Percentiles rank a stretch among this genome's conserved stretches.
phyloP scores from a whole-genome alignment of 257 asterid species.

The Solanum paucissectum region DNA sequence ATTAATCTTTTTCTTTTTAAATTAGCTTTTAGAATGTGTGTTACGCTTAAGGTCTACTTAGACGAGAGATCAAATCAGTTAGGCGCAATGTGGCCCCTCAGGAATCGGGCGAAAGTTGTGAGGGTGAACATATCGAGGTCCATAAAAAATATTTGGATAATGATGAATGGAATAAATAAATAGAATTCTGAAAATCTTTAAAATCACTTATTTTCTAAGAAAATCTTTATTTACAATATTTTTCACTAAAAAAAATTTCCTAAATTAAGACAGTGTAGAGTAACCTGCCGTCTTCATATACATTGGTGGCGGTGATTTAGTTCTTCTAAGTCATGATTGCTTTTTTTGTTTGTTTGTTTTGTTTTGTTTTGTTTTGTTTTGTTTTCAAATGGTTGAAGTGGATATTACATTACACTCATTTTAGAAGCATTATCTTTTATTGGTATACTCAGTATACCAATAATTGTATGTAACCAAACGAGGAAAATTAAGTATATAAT shows the following conservation, averaged over 20 bases:
- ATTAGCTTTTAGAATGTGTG: too few relatives aligned
- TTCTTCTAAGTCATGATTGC: not conserved
- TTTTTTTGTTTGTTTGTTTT: not conserved
- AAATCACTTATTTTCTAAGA: too few relatives aligned
- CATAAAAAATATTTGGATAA: not conserved
- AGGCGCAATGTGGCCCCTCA: not conserved
- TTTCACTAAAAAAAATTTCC: too few relatives aligned
- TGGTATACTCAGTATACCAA: not conserved
- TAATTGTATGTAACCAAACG: not conserved
- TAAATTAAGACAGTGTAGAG: not conserved
- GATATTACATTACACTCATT: not conserved
- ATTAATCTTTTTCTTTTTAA: too few relatives aligned
- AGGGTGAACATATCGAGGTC: not conserved
- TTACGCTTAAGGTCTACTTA: too few relatives aligned
- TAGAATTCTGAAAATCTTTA: too few relatives aligned
- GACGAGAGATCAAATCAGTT: too few relatives aligned
- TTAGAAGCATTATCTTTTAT: not conserved
- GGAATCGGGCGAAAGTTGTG: not conserved
- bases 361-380: too few relatives aligned
- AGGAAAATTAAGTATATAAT: not conserved
- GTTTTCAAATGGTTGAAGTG: not conserved
- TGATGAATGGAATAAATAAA: not conserved
- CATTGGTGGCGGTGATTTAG: not conserved
- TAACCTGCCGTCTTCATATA: not conserved
- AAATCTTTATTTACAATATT: fast-evolving